Percentiles rank a stretch among this genome's conserved stretches.
Evolutionary conservation across 139 green algal genomes (phyloP).

Genomic region (Asterochloris sp.): DNA sequence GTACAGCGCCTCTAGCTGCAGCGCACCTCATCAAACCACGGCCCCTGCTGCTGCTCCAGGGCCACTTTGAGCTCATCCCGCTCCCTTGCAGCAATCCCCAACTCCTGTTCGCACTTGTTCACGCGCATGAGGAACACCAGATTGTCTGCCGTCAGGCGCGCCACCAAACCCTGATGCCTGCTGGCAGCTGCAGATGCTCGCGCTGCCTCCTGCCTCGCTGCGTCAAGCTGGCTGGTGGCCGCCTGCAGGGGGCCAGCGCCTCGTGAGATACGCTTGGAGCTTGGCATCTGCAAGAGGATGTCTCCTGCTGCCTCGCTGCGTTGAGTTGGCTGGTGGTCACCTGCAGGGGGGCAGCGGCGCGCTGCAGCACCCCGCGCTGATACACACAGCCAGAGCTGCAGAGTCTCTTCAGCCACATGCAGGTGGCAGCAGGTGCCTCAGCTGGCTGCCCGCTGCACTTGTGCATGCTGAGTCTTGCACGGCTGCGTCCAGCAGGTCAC

Average conservation of each 20-base stretch:
- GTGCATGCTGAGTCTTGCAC: no score
- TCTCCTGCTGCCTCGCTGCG: neutral
- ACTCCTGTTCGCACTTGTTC: slow-evolving; percentile 13
- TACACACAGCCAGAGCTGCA: neutral
- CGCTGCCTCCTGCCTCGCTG: neutral
- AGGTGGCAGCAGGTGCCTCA: neutral
- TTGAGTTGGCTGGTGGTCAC: neutral
- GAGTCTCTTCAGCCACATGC: neutral
- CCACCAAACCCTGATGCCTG: slow-evolving; percentile 19
- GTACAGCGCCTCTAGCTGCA: neutral
- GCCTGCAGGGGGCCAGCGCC: neutral
- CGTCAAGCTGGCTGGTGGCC: neutral
- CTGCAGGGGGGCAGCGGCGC: neutral
- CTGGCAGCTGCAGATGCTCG: neutral
- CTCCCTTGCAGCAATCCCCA: neutral
- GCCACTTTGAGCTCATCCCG: slow-evolving; percentile 19
- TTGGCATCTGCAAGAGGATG: neutral
- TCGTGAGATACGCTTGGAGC: neutral
- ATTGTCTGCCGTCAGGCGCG: slow-evolving; percentile 28
- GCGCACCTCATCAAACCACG: slow-evolving; percentile 29
- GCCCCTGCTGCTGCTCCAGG: slow-evolving; percentile 19
- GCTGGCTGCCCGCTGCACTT: no score
- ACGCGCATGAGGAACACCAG: slow-evolving; percentile 28
- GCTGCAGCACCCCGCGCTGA: neutral
- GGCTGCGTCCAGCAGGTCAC: no score